Evolutionary conservation across 2,329 filamentous ascomycete species (phyloP).

Genomic region (Fusarium newnesense): DNA sequence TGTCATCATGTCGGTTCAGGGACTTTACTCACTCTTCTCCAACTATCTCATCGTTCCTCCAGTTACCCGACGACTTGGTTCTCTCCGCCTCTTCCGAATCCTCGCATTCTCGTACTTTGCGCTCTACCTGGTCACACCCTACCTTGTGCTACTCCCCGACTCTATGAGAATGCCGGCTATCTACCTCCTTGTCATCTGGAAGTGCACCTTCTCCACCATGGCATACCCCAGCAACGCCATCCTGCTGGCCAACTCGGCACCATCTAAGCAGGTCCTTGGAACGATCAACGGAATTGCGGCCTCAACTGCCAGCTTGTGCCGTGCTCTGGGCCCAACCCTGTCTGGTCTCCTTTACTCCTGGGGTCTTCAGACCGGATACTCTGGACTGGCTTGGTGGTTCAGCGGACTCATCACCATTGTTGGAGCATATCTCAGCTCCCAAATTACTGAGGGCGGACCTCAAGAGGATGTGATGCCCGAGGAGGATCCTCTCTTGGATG

Average conservation of each 20-base stretch:
- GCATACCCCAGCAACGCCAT: slow-evolving; percentile 92
- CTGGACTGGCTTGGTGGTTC: slow-evolving; percentile 93
- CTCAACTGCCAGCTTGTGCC: slow-evolving; percentile 87
- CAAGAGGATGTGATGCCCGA: slow-evolving; percentile 55
- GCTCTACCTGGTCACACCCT: slow-evolving; percentile 88
- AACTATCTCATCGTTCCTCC: slow-evolving; percentile 87
- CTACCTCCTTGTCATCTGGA: slow-evolving; percentile 84
- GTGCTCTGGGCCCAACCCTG: slow-evolving; percentile 88
- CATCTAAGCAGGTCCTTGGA: slow-evolving; percentile 84
- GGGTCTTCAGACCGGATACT: slow-evolving; percentile 83
- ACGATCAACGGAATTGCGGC: slow-evolving; percentile 93
- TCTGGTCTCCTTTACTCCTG: slow-evolving; percentile 86
- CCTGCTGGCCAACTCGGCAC: slow-evolving; percentile 87
- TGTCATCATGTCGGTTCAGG: slow-evolving; percentile 87
- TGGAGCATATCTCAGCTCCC: slow-evolving; percentile 79
- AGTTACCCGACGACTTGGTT: slow-evolving; percentile 78
- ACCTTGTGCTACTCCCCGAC: slow-evolving; percentile 84
- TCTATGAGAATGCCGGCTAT: slow-evolving; percentile 77
- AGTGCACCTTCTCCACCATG: slow-evolving; percentile 91
- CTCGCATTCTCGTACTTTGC: slow-evolving; percentile 85
- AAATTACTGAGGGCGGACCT: slow-evolving; percentile 73
- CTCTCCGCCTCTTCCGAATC: slow-evolving; percentile 82
- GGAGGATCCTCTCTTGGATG: slow-evolving; percentile 52
- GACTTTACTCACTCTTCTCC: slow-evolving; percentile 87
- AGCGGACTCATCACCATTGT: slow-evolving; percentile 79